phyloP scores from a whole-genome alignment of 1,139 yeast species.

The Pichia kudriavzevii region DNA sequence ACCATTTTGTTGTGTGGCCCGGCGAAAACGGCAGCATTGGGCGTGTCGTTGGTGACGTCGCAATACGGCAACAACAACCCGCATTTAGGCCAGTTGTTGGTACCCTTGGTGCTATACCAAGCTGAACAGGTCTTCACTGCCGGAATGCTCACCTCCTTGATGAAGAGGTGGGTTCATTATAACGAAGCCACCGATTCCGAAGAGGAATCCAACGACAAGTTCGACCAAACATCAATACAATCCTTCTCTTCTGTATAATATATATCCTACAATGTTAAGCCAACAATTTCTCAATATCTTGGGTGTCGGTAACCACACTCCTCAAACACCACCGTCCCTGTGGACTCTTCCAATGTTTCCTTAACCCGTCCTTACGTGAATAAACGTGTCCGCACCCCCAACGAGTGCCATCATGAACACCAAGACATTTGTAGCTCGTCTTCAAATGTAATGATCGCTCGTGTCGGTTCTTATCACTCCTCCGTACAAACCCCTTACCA shows the following conservation, averaged over 20 bases:
- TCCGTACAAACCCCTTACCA: constrained; percentile 92
- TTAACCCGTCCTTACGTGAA: constrained; percentile 13
- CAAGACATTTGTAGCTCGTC: constrained; percentile 78
- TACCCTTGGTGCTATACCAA: constrained; percentile 78
- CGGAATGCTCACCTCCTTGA: constrained; percentile 13
- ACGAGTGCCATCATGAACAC: constrained; percentile 33
- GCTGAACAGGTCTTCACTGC: constrained; percentile 60
- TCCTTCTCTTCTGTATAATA: too few relatives aligned
- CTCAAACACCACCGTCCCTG: constrained; percentile 10
- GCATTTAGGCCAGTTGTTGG: constrained; percentile 62
- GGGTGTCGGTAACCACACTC: too few relatives aligned
- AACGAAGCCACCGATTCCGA: not conserved
- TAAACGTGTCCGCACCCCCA: constrained; percentile 15
- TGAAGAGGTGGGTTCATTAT: constrained; percentile 15
- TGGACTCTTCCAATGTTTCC: constrained; percentile 14
- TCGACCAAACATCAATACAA: too few relatives aligned
- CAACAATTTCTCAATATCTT: too few relatives aligned
- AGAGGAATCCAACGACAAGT: too few relatives aligned
- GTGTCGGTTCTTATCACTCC: constrained; percentile 89
- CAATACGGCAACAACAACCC: constrained; percentile 65
- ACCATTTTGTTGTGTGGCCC: constrained; percentile 84
- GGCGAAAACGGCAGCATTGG: constrained; percentile 87
- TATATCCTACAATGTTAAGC: too few relatives aligned
- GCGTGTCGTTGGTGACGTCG: constrained; percentile 71
- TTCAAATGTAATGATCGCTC: constrained; percentile 90